Evolutionary conservation across 768 basidiomycete species (phyloP).

Genomic region (Hemileccinum rubropunctum): DNA sequence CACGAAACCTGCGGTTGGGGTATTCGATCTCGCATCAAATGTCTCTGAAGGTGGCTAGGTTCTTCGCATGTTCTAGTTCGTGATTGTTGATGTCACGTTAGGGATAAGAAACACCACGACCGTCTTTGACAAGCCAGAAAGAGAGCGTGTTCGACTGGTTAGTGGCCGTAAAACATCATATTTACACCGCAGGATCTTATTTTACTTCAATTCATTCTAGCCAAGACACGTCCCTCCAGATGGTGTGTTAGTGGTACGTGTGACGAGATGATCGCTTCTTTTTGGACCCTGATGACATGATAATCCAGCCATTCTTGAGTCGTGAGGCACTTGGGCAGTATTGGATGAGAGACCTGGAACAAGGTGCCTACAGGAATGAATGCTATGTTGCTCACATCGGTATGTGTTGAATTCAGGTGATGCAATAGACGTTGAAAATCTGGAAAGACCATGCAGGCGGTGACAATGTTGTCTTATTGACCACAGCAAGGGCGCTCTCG

Average conservation of each 20-base stretch:
- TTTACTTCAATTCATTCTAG: slow-evolving; percentile 32
- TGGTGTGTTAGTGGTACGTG: slow-evolving; percentile 78
- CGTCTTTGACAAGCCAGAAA: slow-evolving; percentile 88
- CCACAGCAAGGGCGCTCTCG: slow-evolving; percentile 72
- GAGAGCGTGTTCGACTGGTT: slow-evolving; percentile 83
- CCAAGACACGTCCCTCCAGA: slow-evolving; percentile 87
- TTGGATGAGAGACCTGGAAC: slow-evolving; percentile 94
- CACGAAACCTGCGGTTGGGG: slow-evolving; percentile 95
- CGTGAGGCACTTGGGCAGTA: slow-evolving; percentile 93
- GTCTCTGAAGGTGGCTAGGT: slow-evolving; percentile 73
- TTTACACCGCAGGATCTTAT: slow-evolving; percentile 1
- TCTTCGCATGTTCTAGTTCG: background rate
- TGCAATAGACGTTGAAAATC: slow-evolving; percentile 10
- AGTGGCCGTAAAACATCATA: slow-evolving; percentile 23
- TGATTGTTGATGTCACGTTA: slow-evolving; percentile 29
- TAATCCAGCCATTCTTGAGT: slow-evolving; percentile 73
- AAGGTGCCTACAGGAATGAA: slow-evolving; percentile 82
- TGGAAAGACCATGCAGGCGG: slow-evolving; percentile 66
- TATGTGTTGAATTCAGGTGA: slow-evolving; percentile 35
- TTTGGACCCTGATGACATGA: background rate
- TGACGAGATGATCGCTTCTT: background rate
- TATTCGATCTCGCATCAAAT: slow-evolving; percentile 94
- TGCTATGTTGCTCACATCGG: slow-evolving; percentile 91
- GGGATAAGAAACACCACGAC: slow-evolving; percentile 98
- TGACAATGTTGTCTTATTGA: slow-evolving; percentile 80